phyloP scores from a whole-genome alignment of 352 stramenopile species.

The Phytophthora kernoviae region DNA sequence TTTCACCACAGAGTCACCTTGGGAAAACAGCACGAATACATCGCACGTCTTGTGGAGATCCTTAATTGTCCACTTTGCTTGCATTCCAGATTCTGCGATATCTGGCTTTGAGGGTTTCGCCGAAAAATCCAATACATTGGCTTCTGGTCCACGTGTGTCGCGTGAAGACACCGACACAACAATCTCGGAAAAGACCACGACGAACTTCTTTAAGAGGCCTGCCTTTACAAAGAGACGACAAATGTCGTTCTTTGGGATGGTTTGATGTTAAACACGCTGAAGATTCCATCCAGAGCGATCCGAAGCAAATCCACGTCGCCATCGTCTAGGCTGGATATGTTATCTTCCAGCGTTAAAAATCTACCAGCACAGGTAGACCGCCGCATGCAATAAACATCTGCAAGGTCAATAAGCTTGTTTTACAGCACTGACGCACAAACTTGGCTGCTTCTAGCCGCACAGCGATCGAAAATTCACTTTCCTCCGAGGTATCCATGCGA shows the following conservation, averaged over 20 bases:
- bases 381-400: conserved; percentile 95
- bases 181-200: conserved; percentile 87
- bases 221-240: conserved; percentile 95
- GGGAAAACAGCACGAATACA: conserved; percentile 91
- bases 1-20: conserved; percentile 92
- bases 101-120: conserved; percentile 5
- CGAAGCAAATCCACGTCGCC: conserved; percentile 65
- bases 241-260: conserved; percentile 93
- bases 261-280: conserved; percentile 92
- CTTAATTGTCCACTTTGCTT: conserved; percentile 53
- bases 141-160: conserved; percentile 23
- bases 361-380: conserved; percentile 83
- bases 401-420: conserved; percentile 86
- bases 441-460: conserved; percentile 88
- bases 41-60: conserved; percentile 87
- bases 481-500: conserved; percentile 17
- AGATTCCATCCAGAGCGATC: conserved; percentile 91
- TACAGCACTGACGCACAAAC: conserved; percentile 89
- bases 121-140: conserved; percentile 3
- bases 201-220: conserved; percentile 88
- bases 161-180: conserved; percentile 36
- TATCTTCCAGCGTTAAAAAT: conserved; percentile 72
- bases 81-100: conserved; percentile 10
- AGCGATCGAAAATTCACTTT: conserved; percentile 45
- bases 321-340: conserved; percentile 22